Conservation (phyloP, 2,329 filamentous ascomycete genomes). For the Microdochium trichocladiopsis region DNA sequence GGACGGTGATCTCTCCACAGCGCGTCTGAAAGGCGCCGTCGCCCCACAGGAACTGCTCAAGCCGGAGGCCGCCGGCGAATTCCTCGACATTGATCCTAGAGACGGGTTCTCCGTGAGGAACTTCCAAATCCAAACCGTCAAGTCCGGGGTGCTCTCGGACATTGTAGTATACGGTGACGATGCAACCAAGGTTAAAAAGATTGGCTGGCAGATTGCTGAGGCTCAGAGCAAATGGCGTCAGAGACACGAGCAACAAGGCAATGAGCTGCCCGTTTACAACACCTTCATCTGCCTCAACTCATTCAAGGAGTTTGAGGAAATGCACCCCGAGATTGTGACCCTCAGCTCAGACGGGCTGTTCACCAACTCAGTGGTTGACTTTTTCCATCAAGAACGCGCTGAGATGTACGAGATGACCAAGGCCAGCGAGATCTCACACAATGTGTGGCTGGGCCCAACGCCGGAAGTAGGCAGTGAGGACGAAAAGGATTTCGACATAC, state of each 20-base stretch:
- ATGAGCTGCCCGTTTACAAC: slow-evolving; percentile 62
- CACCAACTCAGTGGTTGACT: slow-evolving; percentile 77
- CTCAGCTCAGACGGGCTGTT: slow-evolving; percentile 63
- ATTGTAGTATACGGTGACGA: slow-evolving; percentile 87
- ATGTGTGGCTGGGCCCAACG: slow-evolving; percentile 86
- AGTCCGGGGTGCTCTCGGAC: slow-evolving; percentile 81
- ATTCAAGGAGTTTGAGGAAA: slow-evolving; percentile 66
- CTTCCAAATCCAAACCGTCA: slow-evolving; percentile 92
- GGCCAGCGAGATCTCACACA: slow-evolving; percentile 79
- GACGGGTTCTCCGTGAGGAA: slow-evolving; percentile 95
- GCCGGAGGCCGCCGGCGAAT: slow-evolving; percentile 42
- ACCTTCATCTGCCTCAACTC: slow-evolving; percentile 68
- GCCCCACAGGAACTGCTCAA: slow-evolving; percentile 73
- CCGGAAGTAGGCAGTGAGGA: slow-evolving; percentile 59
- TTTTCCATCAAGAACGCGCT: slow-evolving; percentile 77
- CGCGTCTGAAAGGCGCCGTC: slow-evolving; percentile 82
- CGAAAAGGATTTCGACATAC: slow-evolving; percentile 65
- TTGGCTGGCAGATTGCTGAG: slow-evolving; percentile 61
- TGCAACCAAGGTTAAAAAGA: slow-evolving; percentile 48
- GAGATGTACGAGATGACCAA: slow-evolving; percentile 95
- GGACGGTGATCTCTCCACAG: slow-evolving; percentile 66
- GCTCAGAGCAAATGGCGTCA: slow-evolving; percentile 73
- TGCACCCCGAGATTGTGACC: slow-evolving; percentile 64
- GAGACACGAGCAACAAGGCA: slow-evolving; percentile 49
- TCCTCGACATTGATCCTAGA: slow-evolving; percentile 76